Evolutionary conservation across 805 yeast species (phyloP).

Genomic region (Starmerella asiatica): DNA sequence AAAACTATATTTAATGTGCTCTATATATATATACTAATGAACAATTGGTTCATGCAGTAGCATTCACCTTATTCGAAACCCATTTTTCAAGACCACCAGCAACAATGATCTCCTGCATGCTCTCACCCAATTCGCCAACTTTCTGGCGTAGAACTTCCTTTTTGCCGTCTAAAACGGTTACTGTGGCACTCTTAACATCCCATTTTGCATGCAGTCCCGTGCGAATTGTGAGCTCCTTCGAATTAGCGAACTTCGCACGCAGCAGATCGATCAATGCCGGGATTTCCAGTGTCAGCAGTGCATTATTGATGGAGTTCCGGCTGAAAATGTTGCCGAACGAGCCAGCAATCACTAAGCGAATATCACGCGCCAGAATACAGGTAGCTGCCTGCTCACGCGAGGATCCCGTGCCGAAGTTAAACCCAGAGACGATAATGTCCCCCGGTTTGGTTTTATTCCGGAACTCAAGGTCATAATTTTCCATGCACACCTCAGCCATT

Average conservation of each 20-base stretch:
- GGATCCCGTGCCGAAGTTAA: constrained; percentile 95
- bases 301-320: constrained; percentile 93
- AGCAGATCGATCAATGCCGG: constrained; percentile 72
- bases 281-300: constrained; percentile 81
- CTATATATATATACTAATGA: background rate
- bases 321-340: constrained; percentile 95
- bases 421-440: constrained; percentile 85
- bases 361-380: constrained; percentile 87
- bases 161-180: constrained; percentile 55
- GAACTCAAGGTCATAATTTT: constrained; percentile 88
- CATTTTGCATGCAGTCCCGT: constrained; percentile 88
- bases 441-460: constrained; percentile 66
- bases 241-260: constrained; percentile 48
- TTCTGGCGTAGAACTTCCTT: constrained; percentile 57
- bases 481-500: constrained; percentile 99
- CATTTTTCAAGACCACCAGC: constrained; percentile 98
- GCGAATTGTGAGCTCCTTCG: constrained; percentile 70
- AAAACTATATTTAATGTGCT: background rate
- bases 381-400: constrained; percentile 99
- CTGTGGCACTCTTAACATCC: constrained; percentile 81
- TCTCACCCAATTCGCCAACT: constrained; percentile 92
- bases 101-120: constrained; percentile 90
- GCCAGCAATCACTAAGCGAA: constrained; percentile 86
- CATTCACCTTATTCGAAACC: constrained; percentile 37
- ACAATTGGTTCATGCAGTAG: background rate